Base-by-base conservation (phyloP, 2,329 filamentous ascomycete species). In the Aspergillus neoniger region DNA sequence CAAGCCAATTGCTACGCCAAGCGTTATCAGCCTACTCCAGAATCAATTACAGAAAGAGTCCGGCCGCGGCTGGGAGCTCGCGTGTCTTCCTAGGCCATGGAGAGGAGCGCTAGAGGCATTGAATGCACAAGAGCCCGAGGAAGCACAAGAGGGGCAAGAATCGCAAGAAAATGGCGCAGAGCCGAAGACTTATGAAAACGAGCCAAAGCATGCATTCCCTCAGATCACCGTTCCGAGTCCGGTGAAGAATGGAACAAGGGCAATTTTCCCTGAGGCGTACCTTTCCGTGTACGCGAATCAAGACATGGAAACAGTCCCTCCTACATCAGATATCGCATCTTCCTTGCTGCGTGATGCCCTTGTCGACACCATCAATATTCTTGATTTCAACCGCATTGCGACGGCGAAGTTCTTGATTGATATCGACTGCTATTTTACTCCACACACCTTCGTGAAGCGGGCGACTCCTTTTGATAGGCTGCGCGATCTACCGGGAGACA, bases 401-500 rank as follows among this genome's bases (percentile, higher is more conserved):
- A 89, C 91, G 0, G 94, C 95, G 41, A 91, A 92, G 60, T 95
- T 92, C 69, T 81, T 99, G 38, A 96, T 97, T 70, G 93, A 98
- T 69, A 83, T 97, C 38, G 95, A 99, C 76, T 96, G 91, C 76
- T 99, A 95, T 78, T 99, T 96, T 80, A 86, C 92, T 0, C 87
- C 91, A 9, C 86, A 88, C 57, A 97, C 91, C 1, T 99, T 99
- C 75, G 88, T 96, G 59, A 96, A 96, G 79, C 89, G 95, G 60
- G 93, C 92, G 1, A 97, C 92, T 1, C 88, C 92, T 0, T 97
- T 96, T 70, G 95, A 99, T 75, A 90, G 92, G 71, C 85, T 99
- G 52, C 86, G 89, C 36, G 86, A 88, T 48, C 71, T 85, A 19
- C 74, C 81, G 1, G 88, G 88, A 49, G 79, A 86, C 57, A 86